A percentile compares a stretch with the other conserved stretches of the same genome.
Conservation (phyloP, 805 yeast species). For the Saccharomycopsis sp. region DNA sequence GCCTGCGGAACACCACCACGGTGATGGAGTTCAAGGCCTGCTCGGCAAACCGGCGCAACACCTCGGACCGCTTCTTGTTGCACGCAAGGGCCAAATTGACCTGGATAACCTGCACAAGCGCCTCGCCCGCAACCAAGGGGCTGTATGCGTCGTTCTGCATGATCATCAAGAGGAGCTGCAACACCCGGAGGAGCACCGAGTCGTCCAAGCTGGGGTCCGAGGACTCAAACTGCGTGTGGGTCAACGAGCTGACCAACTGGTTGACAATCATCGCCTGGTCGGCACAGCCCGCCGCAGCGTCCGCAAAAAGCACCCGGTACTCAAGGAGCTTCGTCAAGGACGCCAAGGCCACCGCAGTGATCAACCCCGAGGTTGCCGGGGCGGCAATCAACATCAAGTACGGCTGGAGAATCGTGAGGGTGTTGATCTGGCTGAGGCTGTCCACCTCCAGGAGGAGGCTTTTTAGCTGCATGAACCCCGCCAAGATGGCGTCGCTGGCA, state of each 20-base stretch:
- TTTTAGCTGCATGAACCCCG: constrained; percentile 74
- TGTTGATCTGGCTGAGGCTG: constrained; percentile 51
- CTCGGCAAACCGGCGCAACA: constrained; percentile 83
- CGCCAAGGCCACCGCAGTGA: constrained; percentile 74
- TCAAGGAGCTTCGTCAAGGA: constrained; percentile 69
- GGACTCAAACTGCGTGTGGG: constrained; percentile 94
- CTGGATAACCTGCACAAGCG: constrained; percentile 81
- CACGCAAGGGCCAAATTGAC: constrained; percentile 89
- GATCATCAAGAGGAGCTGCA: constrained; percentile 63
- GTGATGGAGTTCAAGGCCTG: constrained; percentile 68
- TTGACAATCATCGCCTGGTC: constrained; percentile 26
- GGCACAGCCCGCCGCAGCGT: background rate
- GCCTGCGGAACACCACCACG: constrained; percentile 54
- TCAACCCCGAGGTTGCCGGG: constrained; percentile 76
- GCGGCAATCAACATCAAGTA: constrained; percentile 78
- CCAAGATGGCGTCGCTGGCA: constrained; percentile 53
- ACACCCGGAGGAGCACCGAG: constrained; percentile 77
- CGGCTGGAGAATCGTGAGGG: constrained; percentile 75
- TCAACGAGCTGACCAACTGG: constrained; percentile 48
- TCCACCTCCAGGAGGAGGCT: constrained; percentile 55
- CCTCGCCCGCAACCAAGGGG: constrained; percentile 65
- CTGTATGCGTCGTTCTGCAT: constrained; percentile 43
- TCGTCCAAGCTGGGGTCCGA: constrained; percentile 91
- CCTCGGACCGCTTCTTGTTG: constrained; percentile 86
- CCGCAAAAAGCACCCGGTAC: constrained; percentile 47